A percentile compares a stretch with the other conserved stretches of the same genome.
phyloP scores from a whole-genome alignment of 345 rosid species.

The Gossypium herbaceum region DNA sequence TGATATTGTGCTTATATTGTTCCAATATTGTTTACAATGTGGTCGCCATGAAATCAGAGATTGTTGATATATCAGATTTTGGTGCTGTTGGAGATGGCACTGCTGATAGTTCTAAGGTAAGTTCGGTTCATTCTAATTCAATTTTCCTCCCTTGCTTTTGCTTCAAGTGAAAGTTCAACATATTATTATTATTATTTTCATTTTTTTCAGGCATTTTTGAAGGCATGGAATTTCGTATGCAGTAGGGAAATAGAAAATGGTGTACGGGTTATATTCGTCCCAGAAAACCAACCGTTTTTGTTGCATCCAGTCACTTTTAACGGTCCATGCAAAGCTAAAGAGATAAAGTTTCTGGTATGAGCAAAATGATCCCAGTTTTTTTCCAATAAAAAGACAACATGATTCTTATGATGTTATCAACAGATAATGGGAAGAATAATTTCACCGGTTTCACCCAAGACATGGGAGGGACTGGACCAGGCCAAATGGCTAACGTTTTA shows the following conservation, averaged over 20 bases:
- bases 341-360: constrained; percentile 28
- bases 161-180: background rate
- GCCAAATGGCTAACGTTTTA: constrained; percentile 29
- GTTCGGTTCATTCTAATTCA: background rate
- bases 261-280: constrained; percentile 17
- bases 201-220: constrained; percentile 30
- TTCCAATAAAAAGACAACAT: background rate
- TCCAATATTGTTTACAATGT: background rate
- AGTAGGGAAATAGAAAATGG: background rate
- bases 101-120: constrained; percentile 25
- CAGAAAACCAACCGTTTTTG: constrained; percentile 22
- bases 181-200: too few species aligned
- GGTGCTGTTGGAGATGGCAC: constrained; percentile 31
- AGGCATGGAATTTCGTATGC: constrained; percentile 37
- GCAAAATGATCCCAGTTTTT: background rate
- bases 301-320: constrained; percentile 25
- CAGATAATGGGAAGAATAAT: constrained; percentile 31
- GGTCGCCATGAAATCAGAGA: background rate
- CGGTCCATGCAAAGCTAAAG: constrained; percentile 33
- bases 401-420: background rate
- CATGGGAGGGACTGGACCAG: constrained; percentile 26
- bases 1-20: background rate
- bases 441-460: constrained; percentile 28
- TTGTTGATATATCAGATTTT: constrained; percentile 23
- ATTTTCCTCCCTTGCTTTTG: background rate